Conservation (phyloP, 768 basidiomycete species). For the Termitomyces sp. region DNA sequence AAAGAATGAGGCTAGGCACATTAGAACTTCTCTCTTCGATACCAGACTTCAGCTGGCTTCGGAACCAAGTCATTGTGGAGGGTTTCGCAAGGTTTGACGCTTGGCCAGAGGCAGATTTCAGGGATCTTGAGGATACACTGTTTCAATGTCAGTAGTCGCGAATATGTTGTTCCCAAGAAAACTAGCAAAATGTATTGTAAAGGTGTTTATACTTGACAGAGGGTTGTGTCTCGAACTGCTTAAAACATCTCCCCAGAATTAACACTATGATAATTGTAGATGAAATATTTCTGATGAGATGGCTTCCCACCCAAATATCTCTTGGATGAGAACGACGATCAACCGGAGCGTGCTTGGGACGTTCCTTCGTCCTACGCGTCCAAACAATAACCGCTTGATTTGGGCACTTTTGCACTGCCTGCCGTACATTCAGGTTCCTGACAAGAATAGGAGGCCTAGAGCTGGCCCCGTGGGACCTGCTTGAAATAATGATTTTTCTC, state of each 20-base stretch:
- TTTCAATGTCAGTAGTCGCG: conserved; percentile 7
- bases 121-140: conserved; percentile 29
- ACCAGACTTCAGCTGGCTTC: conserved; percentile 9
- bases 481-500: neutral
- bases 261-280: neutral
- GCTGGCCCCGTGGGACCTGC: neutral
- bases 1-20: conserved; percentile 24
- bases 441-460: neutral
- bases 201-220: neutral
- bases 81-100: conserved; percentile 19
- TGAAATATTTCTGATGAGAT: neutral
- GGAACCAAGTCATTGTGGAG: conserved; percentile 19
- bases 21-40: conserved; percentile 14
- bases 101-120: conserved; percentile 26
- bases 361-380: neutral
- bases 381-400: neutral
- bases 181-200: no score
- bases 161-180: neutral
- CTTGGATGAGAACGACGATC: neutral
- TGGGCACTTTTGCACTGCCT: neutral
- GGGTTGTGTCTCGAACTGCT: neutral
- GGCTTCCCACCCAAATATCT: no score
- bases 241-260: neutral
- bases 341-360: neutral
- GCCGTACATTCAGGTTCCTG: neutral